phyloP scores from a whole-genome alignment of 768 basidiomycete species.

The Auriscalpium orientale region DNA sequence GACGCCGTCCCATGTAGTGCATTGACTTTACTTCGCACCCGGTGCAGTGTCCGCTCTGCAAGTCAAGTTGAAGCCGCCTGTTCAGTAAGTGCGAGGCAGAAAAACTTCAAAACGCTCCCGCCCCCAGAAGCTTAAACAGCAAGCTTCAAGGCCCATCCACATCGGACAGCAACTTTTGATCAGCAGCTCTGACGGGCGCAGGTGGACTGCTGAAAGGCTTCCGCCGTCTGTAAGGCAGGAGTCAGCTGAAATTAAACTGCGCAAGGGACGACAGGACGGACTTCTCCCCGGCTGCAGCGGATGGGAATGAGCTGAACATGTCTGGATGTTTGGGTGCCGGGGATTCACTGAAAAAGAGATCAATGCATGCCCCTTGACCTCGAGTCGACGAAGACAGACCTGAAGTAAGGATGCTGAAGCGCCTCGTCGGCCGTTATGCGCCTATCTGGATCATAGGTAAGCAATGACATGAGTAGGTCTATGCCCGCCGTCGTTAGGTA shows the following conservation, averaged over 20 bases:
- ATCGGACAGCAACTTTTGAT: slow-evolving; percentile 60
- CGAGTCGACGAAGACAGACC: neutral
- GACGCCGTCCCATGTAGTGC: too few relatives aligned
- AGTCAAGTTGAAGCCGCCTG: too few relatives aligned
- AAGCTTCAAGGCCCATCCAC: slow-evolving; percentile 32
- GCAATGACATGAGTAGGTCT: slow-evolving; percentile 71
- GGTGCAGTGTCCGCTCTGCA: too few relatives aligned
- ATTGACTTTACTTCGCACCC: too few relatives aligned
- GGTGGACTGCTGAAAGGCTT: slow-evolving; percentile 76
- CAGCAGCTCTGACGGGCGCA: slow-evolving; percentile 65
- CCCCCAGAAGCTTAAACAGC: too few relatives aligned
- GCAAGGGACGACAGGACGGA: slow-evolving; percentile 29
- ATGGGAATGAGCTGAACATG: slow-evolving; percentile 92
- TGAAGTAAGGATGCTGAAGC: slow-evolving; percentile 83
- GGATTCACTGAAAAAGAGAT: slow-evolving; percentile 55
- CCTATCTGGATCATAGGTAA: slow-evolving; percentile 84
- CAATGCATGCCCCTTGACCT: neutral
- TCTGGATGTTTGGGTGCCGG: slow-evolving; percentile 95
- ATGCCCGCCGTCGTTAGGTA: slow-evolving; percentile 79
- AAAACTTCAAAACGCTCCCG: too few relatives aligned
- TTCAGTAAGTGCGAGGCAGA: too few relatives aligned
- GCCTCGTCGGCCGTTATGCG: slow-evolving; percentile 90
- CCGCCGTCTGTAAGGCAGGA: slow-evolving; percentile 43
- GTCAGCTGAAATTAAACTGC: neutral
- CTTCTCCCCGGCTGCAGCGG: slow-evolving; percentile 94